Conservation (phyloP, 805 yeast species). For the Ogataea neopini region DNA sequence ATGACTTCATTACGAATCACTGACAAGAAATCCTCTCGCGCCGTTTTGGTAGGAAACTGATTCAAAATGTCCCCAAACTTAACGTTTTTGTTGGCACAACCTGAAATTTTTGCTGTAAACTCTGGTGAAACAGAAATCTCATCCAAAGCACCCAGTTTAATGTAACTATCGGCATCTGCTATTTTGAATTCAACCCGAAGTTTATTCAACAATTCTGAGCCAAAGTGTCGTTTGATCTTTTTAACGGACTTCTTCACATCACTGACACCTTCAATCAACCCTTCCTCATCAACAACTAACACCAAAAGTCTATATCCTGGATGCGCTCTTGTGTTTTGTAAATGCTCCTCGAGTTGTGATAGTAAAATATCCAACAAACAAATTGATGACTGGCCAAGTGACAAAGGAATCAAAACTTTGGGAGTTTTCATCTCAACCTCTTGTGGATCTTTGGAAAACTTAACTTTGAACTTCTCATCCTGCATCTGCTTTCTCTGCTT, state of each 20-base stretch:
- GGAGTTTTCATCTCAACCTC: constrained; percentile 33
- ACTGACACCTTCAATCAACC: constrained; percentile 17
- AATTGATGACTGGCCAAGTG: constrained; percentile 68
- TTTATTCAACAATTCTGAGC: constrained; percentile 16
- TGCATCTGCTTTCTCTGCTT: constrained; percentile 81
- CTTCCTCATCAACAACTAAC: constrained; percentile 46
- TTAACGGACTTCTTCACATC: background rate
- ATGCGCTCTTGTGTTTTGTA: constrained; percentile 53
- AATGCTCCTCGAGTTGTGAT: constrained; percentile 63
- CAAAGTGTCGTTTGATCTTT: constrained; percentile 17
- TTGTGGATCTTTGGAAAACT: constrained; percentile 47
- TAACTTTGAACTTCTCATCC: constrained; percentile 70
- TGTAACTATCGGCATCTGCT: constrained; percentile 43
- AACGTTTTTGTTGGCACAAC: constrained; percentile 11
- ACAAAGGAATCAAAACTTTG: constrained; percentile 58
- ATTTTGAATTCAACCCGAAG: constrained; percentile 42
- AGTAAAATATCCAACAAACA: constrained; percentile 67
- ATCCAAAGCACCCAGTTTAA: constrained; percentile 33
- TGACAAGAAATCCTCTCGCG: constrained; percentile 61
- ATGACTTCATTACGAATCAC: constrained; percentile 51
- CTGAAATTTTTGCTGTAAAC: constrained; percentile 20
- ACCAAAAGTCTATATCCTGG: constrained; percentile 66
- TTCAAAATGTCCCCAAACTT: constrained; percentile 38
- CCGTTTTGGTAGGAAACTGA: constrained; percentile 53
- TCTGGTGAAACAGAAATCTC: constrained; percentile 38